Percentiles rank a stretch among this genome's conserved stretches.
Conservation (phyloP, 2,329 filamentous ascomycete species). For the Corinectria fuckeliana region DNA sequence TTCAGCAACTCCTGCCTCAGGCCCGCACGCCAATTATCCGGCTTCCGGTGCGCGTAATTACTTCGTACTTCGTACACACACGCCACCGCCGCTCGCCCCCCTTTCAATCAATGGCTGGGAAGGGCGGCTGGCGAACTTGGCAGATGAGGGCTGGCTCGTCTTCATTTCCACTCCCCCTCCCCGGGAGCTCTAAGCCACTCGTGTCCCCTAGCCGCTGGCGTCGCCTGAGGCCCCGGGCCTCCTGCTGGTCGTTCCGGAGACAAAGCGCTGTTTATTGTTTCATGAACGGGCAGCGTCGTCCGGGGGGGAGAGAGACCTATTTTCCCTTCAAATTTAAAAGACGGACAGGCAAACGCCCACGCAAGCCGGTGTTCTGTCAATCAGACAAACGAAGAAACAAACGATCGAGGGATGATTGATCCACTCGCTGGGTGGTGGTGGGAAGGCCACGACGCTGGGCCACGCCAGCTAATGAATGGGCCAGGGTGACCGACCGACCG, state of each 20-base stretch:
- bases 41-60: too few relatives aligned
- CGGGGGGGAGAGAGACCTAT: not conserved
- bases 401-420: not conserved
- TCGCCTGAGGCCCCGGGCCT: not conserved
- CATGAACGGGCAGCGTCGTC: not conserved
- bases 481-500: not conserved
- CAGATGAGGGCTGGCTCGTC: not conserved
- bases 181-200: conserved; percentile 10
- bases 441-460: conserved; percentile 7
- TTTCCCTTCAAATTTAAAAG: not conserved
- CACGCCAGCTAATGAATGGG: conserved; percentile 12
- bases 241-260: conserved; percentile 7
- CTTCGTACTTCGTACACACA: too few relatives aligned
- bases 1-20: not conserved
- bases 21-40: not conserved
- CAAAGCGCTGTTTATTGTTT: not conserved
- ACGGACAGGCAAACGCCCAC: not conserved
- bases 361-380: not conserved
- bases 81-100: not conserved
- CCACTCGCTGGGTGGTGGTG: not conserved
- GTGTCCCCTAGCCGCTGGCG: conserved; percentile 1
- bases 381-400: not conserved
- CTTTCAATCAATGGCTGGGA: conserved; percentile 1
- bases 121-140: not conserved
- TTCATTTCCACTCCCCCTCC: conserved; percentile 19